Evolutionary conservation across 805 yeast genomes (phyloP), one percentile per base, ranked within the genome.

Genomic region (Schizosaccharomyces octosporus): DNA sequence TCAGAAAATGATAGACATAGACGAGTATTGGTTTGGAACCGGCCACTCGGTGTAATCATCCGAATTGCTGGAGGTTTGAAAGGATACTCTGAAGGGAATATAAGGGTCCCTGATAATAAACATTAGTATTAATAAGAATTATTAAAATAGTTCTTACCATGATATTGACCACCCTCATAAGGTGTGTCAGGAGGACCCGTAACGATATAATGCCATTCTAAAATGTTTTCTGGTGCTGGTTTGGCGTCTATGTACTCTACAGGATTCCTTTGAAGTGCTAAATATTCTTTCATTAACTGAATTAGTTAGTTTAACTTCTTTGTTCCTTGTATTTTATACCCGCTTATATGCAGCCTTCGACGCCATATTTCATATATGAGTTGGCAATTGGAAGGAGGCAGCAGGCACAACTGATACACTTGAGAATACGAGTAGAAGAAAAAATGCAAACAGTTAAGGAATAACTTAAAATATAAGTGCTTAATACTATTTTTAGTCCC

Each of bases 1-100:
- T 89, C 97, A 67, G 94, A 83, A 84, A 89, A 88, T n/a, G 89
- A 82, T 59, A 89, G 74, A 72, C 97, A 89, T 32, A 89, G 76
- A 59, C 95, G 75, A 3, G 87, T 82, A 69, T 86, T 86, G 62
- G 87, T 79, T 63, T 81, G 80, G 70, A 89, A 89, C 60, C 95
- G 76, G 3, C 96, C 97, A 66, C 83, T 85, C 4, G 97, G 96
- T 0, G 97, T 89, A 58, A 82, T 74, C 85, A 89, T 87, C 62
- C 85, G 77, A 61, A 89, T 89, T 13, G 94, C 79, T 1, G 96
- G 97, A 5, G 97, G 97, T 66, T 85, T 82, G 74, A 84, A 88
- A 0, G 97, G 97, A 67, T 88, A 89, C 66, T 88, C 95, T 11
- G 79, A 70, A 0, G 95, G 95, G 72, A 89, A 89, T n/a, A 83